Evolutionary conservation across 2,329 filamentous ascomycete species (phyloP).

Genomic region (Hymenoscyphus fructigenus): DNA sequence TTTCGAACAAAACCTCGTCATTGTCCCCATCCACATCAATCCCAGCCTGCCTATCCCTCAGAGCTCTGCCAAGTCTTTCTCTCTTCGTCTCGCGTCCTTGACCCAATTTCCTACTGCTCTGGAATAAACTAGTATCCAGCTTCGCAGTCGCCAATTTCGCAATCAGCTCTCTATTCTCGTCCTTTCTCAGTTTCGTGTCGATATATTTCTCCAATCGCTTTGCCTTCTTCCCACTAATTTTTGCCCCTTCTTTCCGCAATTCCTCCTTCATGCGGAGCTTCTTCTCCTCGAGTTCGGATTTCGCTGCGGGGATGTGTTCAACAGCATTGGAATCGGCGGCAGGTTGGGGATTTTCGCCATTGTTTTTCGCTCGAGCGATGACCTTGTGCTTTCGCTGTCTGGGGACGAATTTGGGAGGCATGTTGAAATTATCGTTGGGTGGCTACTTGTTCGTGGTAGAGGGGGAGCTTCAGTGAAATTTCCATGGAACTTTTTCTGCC

Average conservation of each 20-base stretch:
- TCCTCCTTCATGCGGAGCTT: constrained; percentile 56
- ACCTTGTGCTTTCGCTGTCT: constrained; percentile 68
- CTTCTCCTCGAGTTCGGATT: constrained; percentile 49
- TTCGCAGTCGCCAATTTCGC: constrained; percentile 77
- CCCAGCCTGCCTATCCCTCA: constrained; percentile 65
- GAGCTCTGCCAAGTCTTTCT: constrained; percentile 62
- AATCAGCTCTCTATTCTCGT: constrained; percentile 82
- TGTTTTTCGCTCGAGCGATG: constrained; percentile 59
- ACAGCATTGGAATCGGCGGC: constrained; percentile 52
- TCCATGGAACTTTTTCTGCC: constrained; percentile 9
- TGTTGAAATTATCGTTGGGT: constrained; percentile 9
- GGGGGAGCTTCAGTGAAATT: not conserved
- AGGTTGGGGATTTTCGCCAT: constrained; percentile 41
- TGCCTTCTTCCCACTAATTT: constrained; percentile 64
- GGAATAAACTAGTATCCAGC: constrained; percentile 78
- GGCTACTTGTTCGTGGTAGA: not conserved
- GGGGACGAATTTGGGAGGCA: constrained; percentile 53
- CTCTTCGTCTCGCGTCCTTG: constrained; percentile 69
- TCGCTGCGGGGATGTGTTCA: constrained; percentile 50
- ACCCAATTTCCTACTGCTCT: constrained; percentile 76
- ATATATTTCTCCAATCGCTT: constrained; percentile 69
- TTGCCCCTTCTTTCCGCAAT: constrained; percentile 49
- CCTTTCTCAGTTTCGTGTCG: constrained; percentile 90
- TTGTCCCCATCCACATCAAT: constrained; percentile 43
- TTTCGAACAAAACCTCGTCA: constrained; percentile 54